Evolutionary conservation across 352 stramenopile genomes (phyloP).

Genomic region (Pythium oligandrum): DNA sequence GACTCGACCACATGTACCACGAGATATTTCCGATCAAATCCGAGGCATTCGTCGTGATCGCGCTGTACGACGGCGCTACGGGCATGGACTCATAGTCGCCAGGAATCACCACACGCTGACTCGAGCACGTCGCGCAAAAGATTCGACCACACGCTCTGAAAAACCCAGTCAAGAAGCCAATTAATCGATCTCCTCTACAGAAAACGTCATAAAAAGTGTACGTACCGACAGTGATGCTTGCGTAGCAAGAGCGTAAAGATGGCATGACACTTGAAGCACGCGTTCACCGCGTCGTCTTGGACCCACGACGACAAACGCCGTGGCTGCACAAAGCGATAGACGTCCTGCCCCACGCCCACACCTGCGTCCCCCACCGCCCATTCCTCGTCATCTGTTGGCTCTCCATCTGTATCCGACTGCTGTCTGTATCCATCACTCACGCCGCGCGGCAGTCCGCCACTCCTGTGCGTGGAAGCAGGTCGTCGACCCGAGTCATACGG

Average conservation of each 20-base stretch:
- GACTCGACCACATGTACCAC: conserved; percentile 70
- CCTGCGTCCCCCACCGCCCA: conserved; percentile 54
- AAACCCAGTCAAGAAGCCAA: background rate
- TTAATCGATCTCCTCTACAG: background rate
- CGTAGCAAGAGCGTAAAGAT: conserved; percentile 75
- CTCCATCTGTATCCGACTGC: conserved; percentile 16
- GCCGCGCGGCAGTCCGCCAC: background rate
- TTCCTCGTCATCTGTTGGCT: conserved; percentile 51
- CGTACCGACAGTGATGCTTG: conserved; percentile 77
- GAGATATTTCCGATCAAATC: conserved; percentile 79
- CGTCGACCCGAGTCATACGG: conserved; percentile 1
- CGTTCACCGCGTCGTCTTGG: conserved; percentile 80
- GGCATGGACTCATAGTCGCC: conserved; percentile 75
- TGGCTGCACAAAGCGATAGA: conserved; percentile 83
- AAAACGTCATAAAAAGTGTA: background rate
- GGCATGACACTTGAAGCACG: conserved; percentile 82
- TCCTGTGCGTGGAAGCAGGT: background rate
- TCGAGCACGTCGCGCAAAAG: conserved; percentile 76
- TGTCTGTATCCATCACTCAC: conserved; percentile 3
- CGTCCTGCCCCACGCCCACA: conserved; percentile 46
- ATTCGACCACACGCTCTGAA: conserved; percentile 67
- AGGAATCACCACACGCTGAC: conserved; percentile 78
- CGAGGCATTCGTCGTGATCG: conserved; percentile 63
- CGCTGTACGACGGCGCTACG: conserved; percentile 51
- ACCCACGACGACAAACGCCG: conserved; percentile 76